Evolutionary conservation across 345 rosid genomes (phyloP), one percentile per base, ranked within the genome.

Genomic region (Pistacia integerrima): DNA sequence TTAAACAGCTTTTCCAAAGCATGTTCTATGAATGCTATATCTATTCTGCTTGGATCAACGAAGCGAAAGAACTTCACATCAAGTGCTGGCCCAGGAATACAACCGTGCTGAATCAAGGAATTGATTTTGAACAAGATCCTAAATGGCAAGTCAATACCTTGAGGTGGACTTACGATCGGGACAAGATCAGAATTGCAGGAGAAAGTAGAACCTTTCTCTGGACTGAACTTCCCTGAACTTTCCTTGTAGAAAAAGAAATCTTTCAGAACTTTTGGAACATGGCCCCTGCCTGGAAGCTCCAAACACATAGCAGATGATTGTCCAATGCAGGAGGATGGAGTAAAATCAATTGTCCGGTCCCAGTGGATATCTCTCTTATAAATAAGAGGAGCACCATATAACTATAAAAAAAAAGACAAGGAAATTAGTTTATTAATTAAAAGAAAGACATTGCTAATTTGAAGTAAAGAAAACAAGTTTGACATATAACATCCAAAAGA

Each of bases 81-180:
- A 18, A 87, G 87, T 74, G 71, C 67, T 25, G 87, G 71, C 30
- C 88, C 88, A 0, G 82, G 67, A 20, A 87, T 69, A 76, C 82
- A 85, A 33, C 90, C 90, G 55, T 74, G 75, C 60, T 87, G 90
- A 56, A 87, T 78, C 81, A 87, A 75, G 68, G 74, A 46, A 74
- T 85, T 87, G 35, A 87, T 78, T 67, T 67, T 84, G 72, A 87
- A 87, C 8, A 85, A 33, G 48, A 87, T 83, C 33, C 69, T 73
- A 18, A 67, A 85, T 4, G 90, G 87, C 78, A 85, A 20, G 14
- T 48, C 11, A 4, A 74, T 49, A 63, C 61, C 80, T 7, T 44
- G 28, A 12, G 90, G 79, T 56, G 87, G 87, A 41, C 75, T 54
- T n/a, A 87, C 76, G 1, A 80, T 83, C 17, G 90, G 90, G 52